Percentiles rank a stretch among this genome's conserved stretches.
These are phyloP conservation scores for Backusella tarrabulga DNA, from an alignment of 192 early-diverging fungal genomes.

Conservation along the genomic window DNA sequence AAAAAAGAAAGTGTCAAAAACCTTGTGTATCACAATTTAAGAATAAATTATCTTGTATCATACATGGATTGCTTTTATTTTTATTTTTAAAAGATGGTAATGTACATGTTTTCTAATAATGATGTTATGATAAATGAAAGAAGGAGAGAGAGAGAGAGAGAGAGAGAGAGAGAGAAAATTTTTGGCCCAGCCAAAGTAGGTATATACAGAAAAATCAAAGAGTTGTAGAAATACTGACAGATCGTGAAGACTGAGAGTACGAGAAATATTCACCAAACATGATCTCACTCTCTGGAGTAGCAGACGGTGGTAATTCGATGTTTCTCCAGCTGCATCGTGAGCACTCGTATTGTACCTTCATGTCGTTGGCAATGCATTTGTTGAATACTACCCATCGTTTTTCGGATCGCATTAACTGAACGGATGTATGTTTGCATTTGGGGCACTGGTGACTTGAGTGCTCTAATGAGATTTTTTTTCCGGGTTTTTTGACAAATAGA, in stretches of 20 bases:
- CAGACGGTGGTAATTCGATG: background rate
- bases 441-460: background rate
- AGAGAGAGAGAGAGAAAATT: background rate
- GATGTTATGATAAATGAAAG: background rate
- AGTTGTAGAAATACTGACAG: background rate
- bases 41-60: background rate
- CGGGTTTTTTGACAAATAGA: background rate
- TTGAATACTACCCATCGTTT: background rate
- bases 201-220: background rate
- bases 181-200: background rate
- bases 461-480: background rate
- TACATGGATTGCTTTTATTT: background rate
- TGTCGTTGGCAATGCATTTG: background rate
- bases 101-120: background rate
- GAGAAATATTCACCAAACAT: background rate
- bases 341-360: background rate
- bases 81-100: background rate
- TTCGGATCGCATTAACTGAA: background rate
- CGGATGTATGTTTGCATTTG: background rate
- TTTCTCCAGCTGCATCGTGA: background rate
- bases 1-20: background rate
- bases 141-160: background rate
- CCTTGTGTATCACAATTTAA: background rate
- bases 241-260: background rate
- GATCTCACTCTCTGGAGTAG: background rate